Evolutionary conservation across 176 grass and related monocot species (phyloP).

Genomic region (Oryza nivara): DNA sequence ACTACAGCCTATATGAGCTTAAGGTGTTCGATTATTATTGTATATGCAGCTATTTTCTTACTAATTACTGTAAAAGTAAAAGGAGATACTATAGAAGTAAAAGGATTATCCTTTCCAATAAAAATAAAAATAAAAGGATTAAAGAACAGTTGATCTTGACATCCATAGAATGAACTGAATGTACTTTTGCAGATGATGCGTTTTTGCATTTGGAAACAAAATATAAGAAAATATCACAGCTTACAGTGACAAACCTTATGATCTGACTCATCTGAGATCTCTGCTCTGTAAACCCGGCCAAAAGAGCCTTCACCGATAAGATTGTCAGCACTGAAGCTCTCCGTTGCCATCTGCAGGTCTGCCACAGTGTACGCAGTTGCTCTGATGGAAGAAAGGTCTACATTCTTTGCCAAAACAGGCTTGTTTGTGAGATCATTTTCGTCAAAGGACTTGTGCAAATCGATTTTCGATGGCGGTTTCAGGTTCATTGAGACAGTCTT

Average conservation of each 20-base stretch:
- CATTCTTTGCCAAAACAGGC: constrained; percentile 35
- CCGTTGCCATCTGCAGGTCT: constrained; percentile 81
- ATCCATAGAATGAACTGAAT: background rate
- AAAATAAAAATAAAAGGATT: background rate
- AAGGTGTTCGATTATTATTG: background rate
- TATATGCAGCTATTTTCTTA: background rate
- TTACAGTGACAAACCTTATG: constrained; percentile 58
- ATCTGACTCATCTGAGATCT: constrained; percentile 43
- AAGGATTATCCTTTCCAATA: background rate
- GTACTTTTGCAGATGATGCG: background rate
- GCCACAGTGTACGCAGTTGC: constrained; percentile 75
- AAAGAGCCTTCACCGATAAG: constrained; percentile 78
- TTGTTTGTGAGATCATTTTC: constrained; percentile 64
- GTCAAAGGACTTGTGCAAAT: constrained; percentile 59
- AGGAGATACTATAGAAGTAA: background rate
- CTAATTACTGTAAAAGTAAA: background rate
- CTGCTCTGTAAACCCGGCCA: constrained; percentile 64
- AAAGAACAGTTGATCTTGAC: constrained; percentile 3
- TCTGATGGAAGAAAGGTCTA: constrained; percentile 54
- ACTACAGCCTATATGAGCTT: background rate
- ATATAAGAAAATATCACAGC: background rate
- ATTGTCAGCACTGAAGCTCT: constrained; percentile 81
- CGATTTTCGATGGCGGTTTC: constrained; percentile 77
- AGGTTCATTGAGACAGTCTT: constrained; percentile 64
- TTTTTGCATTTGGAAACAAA: constrained; percentile 11